Conservation (phyloP, 192 early-diverging fungal species). For the Entomortierella lignicola region DNA sequence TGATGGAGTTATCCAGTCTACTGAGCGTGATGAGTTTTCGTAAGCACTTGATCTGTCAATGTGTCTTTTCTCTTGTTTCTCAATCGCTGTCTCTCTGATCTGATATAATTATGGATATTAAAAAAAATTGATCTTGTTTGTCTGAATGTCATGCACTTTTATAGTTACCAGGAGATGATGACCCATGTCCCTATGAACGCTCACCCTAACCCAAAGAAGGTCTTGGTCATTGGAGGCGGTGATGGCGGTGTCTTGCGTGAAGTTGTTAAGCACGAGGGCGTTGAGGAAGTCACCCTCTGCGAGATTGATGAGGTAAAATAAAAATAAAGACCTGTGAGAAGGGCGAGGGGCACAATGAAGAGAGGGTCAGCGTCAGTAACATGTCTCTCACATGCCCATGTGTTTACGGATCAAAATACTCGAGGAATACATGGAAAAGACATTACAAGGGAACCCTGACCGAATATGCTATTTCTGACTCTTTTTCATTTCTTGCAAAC, state of each 20-base stretch:
- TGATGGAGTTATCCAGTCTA: constrained; percentile 97
- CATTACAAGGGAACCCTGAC: no score
- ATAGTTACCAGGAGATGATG: constrained; percentile 99
- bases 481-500: no score
- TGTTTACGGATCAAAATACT: constrained; percentile 4
- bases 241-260: constrained; percentile 99
- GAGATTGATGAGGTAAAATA: constrained; percentile 91
- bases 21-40: constrained; percentile 98
- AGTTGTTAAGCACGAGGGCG: constrained; percentile 94
- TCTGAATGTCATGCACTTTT: not conserved
- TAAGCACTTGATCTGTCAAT: constrained; percentile 57
- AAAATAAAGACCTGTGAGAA: no score
- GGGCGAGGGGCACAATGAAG: not conserved
- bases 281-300: constrained; percentile 92
- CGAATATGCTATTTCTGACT: no score
- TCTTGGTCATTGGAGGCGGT: constrained; percentile 98
- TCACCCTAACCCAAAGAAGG: constrained; percentile 95
- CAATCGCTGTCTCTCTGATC: no score
- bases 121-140: not conserved
- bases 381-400: not conserved
- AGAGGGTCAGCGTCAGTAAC: not conserved
- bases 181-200: constrained; percentile 94
- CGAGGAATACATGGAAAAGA: not conserved
- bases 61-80: not conserved
- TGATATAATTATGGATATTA: not conserved